Evolutionary conservation across 805 yeast genomes (phyloP).

Genomic region (Maudiozyma pseudohumilis): DNA sequence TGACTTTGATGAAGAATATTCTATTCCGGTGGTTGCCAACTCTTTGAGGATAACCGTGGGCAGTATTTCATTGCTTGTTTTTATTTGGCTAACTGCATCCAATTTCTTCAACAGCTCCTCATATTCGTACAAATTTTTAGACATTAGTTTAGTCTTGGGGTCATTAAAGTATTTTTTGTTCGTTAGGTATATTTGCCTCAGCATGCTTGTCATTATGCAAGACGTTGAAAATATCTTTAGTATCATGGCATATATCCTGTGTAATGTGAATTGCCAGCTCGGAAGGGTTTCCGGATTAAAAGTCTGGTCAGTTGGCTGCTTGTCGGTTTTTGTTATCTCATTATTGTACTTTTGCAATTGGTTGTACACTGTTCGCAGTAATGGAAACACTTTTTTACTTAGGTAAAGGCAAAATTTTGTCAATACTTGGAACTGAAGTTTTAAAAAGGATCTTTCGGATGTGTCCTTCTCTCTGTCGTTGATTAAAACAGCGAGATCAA

Average conservation of each 20-base stretch:
- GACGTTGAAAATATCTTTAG: slow-evolving; percentile 14
- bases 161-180: slow-evolving; percentile 14
- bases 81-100: not conserved
- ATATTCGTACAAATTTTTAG: slow-evolving; percentile 20
- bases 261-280: slow-evolving; percentile 26
- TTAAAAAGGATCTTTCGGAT: slow-evolving; percentile 16
- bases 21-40: slow-evolving; percentile 4
- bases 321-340: slow-evolving; percentile 5
- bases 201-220: slow-evolving; percentile 13
- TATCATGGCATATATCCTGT: slow-evolving; percentile 34
- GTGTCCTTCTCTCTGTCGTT: slow-evolving; percentile 22
- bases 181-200: slow-evolving; percentile 23
- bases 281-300: slow-evolving; percentile 1
- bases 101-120: slow-evolving; percentile 14
- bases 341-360: slow-evolving; percentile 21
- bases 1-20: not conserved
- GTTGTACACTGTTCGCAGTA: slow-evolving; percentile 19
- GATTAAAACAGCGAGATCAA: slow-evolving; percentile 29
- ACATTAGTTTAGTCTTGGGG: slow-evolving; percentile 11
- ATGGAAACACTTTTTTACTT: slow-evolving; percentile 17
- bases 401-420: slow-evolving; percentile 20
- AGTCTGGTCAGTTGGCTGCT: slow-evolving; percentile 1
- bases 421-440: slow-evolving; percentile 23
- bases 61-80: no score
- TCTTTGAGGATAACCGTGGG: slow-evolving; percentile 2